These are phyloP conservation scores for Leccinum ochraceum DNA, from an alignment of 768 basidiomycete genomes.

Conservation along the genomic window DNA sequence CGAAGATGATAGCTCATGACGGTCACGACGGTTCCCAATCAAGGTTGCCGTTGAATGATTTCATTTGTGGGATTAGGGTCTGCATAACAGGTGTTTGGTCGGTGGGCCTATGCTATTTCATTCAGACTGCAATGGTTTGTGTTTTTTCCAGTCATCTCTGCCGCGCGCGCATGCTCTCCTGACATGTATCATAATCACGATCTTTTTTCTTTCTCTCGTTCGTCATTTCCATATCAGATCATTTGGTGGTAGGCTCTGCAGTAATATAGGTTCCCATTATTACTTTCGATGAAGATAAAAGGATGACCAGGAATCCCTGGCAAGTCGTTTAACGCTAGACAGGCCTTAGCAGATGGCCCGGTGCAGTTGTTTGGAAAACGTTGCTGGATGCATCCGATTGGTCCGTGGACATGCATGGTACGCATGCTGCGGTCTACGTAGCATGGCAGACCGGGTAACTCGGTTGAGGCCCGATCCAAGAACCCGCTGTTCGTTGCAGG, in stretches of 20 bases:
- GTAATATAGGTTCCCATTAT: background rate
- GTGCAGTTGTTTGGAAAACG: background rate
- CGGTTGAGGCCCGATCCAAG: background rate
- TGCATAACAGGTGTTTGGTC: background rate
- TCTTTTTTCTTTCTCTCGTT: background rate
- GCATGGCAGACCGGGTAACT: background rate
- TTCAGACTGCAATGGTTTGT: slow-evolving; percentile 7
- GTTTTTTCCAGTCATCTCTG: slow-evolving; percentile 3
- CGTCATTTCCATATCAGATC: background rate
- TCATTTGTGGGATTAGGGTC: background rate
- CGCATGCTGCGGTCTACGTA: background rate
- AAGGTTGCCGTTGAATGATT: background rate
- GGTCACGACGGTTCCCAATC: background rate
- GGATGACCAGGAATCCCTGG: background rate
- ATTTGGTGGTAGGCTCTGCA: background rate
- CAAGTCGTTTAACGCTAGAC: background rate
- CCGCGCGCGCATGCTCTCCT: background rate
- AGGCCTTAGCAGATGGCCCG: background rate
- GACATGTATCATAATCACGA: background rate
- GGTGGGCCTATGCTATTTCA: background rate
- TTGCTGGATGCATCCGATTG: background rate
- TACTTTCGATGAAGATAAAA: background rate
- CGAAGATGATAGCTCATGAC: slow-evolving; percentile 13
- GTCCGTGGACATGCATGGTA: background rate
- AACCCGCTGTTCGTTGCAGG: background rate